Evolutionary conservation across 805 yeast genomes (phyloP).

Genomic region (Starmerella kuoi): DNA sequence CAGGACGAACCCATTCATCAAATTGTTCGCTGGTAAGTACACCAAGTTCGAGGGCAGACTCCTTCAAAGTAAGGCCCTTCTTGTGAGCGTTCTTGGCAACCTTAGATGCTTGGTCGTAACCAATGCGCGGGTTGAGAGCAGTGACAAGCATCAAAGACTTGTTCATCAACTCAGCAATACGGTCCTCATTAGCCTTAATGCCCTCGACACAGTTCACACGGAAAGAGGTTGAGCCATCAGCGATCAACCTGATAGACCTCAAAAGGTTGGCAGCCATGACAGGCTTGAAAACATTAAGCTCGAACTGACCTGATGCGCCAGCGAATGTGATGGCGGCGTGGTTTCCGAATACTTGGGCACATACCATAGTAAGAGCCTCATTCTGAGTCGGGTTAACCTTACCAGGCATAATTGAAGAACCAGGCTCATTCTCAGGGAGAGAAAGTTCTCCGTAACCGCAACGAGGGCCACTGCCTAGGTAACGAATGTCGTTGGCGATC

Average conservation of each 20-base stretch:
- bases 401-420: slow-evolving; percentile 99
- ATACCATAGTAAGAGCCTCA: slow-evolving; percentile 97
- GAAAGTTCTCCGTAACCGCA: slow-evolving; percentile 96
- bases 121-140: slow-evolving; percentile 96
- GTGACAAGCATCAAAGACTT: slow-evolving; percentile 97
- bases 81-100: slow-evolving; percentile 98
- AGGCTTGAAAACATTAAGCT: slow-evolving; percentile 96
- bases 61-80: slow-evolving; percentile 90
- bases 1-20: slow-evolving; percentile 95
- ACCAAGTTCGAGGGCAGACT: slow-evolving; percentile 84
- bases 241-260: slow-evolving; percentile 73
- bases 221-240: slow-evolving; percentile 84
- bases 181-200: slow-evolving; percentile 74
- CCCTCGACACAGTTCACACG: slow-evolving; percentile 93
- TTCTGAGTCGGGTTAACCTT: slow-evolving; percentile 98
- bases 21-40: slow-evolving; percentile 76
- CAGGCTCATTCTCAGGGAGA: slow-evolving; percentile 97
- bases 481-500: slow-evolving; percentile 96
- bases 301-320: slow-evolving; percentile 98
- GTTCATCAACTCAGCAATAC: slow-evolving; percentile 75
- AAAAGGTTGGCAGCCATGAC: slow-evolving; percentile 84
- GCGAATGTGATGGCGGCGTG: slow-evolving; percentile 89
- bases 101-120: slow-evolving; percentile 94
- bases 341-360: slow-evolving; percentile 96
- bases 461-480: slow-evolving; percentile 97